phyloP scores from a whole-genome alignment of 306 rosid genomes.

The Citrullus colocynthis region DNA sequence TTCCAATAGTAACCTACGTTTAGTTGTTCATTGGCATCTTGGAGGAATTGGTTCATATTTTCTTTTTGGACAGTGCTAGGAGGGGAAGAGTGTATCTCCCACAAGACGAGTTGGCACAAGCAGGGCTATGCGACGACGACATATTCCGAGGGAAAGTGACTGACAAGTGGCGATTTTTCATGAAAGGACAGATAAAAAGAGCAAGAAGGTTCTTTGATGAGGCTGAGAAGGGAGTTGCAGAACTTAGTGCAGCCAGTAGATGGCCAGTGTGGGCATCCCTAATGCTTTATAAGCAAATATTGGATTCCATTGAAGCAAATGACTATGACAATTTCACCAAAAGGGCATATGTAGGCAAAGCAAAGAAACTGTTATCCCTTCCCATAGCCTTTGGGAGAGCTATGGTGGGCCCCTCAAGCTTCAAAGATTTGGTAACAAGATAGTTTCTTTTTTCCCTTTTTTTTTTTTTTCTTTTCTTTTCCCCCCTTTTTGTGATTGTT shows the following conservation, averaged over 20 bases:
- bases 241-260: conserved; percentile 68
- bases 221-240: conserved; percentile 81
- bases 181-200: conserved; percentile 77
- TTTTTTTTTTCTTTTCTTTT: too few species aligned
- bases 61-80: conserved; percentile 41
- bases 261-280: conserved; percentile 94
- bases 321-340: conserved; percentile 84
- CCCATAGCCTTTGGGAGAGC: conserved; percentile 75
- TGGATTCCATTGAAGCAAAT: conserved; percentile 90
- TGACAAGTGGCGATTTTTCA: conserved; percentile 77
- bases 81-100: conserved; percentile 96
- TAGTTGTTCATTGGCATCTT: neutral
- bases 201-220: conserved; percentile 88
- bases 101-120: conserved; percentile 73
- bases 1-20: neutral
- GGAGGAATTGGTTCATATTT: neutral
- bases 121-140: conserved; percentile 81
- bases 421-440: conserved; percentile 28
- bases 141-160: conserved; percentile 59
- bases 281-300: conserved; percentile 65
- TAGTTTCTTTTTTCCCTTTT: neutral
- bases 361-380: conserved; percentile 51
- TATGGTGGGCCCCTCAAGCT: conserved; percentile 30
- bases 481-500: neutral
- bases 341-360: conserved; percentile 74